Evolutionary conservation across 305 asterid species (phyloP).

Genomic region (Euphrasia arctica): DNA sequence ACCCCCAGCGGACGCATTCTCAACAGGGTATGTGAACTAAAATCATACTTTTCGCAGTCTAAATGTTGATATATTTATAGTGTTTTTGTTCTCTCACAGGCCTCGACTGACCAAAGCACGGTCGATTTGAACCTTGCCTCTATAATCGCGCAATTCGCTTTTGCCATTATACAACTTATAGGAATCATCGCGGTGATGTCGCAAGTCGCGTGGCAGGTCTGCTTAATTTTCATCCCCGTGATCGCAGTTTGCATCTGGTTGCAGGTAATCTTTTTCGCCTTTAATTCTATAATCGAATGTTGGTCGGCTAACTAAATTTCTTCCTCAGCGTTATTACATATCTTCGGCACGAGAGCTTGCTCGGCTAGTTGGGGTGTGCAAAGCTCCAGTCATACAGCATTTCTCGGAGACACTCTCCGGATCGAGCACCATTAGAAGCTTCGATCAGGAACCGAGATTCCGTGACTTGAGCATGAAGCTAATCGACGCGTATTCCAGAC

Average conservation of each 20-base stretch:
- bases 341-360: slow-evolving; percentile 79
- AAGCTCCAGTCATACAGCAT: slow-evolving; percentile 85
- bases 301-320: neutral
- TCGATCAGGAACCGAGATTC: slow-evolving; percentile 70
- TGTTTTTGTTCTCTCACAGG: slow-evolving; percentile 43
- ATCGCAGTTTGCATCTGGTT: slow-evolving; percentile 56
- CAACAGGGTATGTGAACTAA: slow-evolving; percentile 52
- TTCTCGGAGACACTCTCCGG: slow-evolving; percentile 88
- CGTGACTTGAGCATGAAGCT: slow-evolving; percentile 57
- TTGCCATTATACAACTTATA: slow-evolving; percentile 55
- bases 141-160: slow-evolving; percentile 47
- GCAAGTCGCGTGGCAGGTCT: slow-evolving; percentile 76
- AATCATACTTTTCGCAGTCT: neutral
- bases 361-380: slow-evolving; percentile 67
- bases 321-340: slow-evolving; percentile 64
- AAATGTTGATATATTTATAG: neutral
- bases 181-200: slow-evolving; percentile 79
- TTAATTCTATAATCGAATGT: neutral
- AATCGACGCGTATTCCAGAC: slow-evolving; percentile 69
- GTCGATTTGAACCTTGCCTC: slow-evolving; percentile 56
- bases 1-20: slow-evolving; percentile 92
- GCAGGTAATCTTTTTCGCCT: slow-evolving; percentile 44
- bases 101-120: slow-evolving; percentile 78
- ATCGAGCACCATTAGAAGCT: slow-evolving; percentile 74
- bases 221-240: slow-evolving; percentile 45